These are phyloP conservation scores for Parasitella parasitica DNA, from an alignment of 371 early-diverging fungal genomes.

Conservation along the genomic window DNA sequence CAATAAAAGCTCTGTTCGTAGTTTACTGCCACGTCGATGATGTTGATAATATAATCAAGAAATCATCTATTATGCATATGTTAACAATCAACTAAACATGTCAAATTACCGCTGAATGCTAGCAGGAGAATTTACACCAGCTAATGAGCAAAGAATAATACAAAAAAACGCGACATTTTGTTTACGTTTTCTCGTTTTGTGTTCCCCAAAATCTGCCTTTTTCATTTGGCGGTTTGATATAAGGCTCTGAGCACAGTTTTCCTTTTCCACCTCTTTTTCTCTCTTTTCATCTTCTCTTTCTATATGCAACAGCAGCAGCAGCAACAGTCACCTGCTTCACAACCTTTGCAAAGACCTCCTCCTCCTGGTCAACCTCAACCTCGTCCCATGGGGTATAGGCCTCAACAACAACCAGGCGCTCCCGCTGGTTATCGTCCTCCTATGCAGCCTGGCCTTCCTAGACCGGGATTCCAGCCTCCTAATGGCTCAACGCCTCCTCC, in stretches of 20 bases:
- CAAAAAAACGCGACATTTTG: background rate
- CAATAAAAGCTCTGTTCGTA: background rate
- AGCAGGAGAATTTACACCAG: background rate
- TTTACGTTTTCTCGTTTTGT: background rate
- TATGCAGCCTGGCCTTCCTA: constrained; percentile 10
- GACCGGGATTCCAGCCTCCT: constrained; percentile 33
- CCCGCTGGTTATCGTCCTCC: constrained; percentile 21
- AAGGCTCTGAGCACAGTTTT: background rate
- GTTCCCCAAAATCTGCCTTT: background rate
- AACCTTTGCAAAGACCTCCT: constrained; percentile 19
- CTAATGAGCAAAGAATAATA: background rate
- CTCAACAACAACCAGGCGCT: constrained; percentile 17
- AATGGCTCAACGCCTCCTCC: constrained; percentile 12
- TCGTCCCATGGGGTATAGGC: constrained; percentile 20
- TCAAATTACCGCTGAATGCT: background rate
- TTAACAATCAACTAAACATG: background rate
- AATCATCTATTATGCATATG: background rate
- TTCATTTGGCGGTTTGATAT: background rate
- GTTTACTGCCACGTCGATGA: constrained; percentile 2
- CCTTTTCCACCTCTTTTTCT: background rate
- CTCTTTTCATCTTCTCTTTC: background rate
- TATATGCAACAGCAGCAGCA: background rate
- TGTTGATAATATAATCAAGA: background rate
- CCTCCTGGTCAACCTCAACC: constrained; percentile 18
- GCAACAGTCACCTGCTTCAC: background rate